Base-by-base conservation (phyloP, 306 rosid species). In the Cucumis melo region DNA sequence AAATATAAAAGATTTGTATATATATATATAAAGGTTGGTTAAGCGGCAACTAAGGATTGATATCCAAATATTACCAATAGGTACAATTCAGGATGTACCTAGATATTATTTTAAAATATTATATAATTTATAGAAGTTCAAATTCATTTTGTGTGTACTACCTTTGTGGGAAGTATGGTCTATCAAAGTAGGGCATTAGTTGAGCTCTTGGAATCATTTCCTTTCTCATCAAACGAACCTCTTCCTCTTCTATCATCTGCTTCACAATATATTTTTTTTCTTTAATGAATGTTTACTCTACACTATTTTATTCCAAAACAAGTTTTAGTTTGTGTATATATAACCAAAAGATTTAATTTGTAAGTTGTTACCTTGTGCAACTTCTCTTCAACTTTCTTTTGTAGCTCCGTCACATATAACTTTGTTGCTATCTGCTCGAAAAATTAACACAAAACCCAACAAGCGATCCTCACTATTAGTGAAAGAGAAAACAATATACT, bases 201-300 rank as follows among this genome's bases (percentile, higher is more conserved):
- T 91, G 96, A 86, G 98, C 98, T 85, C 94, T 88, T 57, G 98
- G 98, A 81, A 93, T 48, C 98, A 93, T 88, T 76, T 93, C 98
- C 88, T 93, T 90, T 86, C 98, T 91, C 73, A 93, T 78, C 84
- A 86, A 57, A 74, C 97, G 94, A 78, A 91, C 76, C 86, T 91
- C 94, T 86, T 93, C 97, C 81, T 93, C 97, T 88, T 91, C 98
- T 62, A 93, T 87, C 88, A 93, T 83, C 98, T 93, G 88, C 42
- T 80, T 74, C 79, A 76, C n/a, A 46, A 12, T 46, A 51, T 32
- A 32, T 32, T 19, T 55, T 8, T 24, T 21, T 27, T 10, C 7
- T 34, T 10, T 23, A 77, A 32, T 44, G 10, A 42, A 5, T 20
- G 10, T 60, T 74, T 74, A 6, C 15, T 29, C 2, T 12, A 12